Conservation (phyloP, 2,329 filamentous ascomycete species). For the Colletotrichum magnum region DNA sequence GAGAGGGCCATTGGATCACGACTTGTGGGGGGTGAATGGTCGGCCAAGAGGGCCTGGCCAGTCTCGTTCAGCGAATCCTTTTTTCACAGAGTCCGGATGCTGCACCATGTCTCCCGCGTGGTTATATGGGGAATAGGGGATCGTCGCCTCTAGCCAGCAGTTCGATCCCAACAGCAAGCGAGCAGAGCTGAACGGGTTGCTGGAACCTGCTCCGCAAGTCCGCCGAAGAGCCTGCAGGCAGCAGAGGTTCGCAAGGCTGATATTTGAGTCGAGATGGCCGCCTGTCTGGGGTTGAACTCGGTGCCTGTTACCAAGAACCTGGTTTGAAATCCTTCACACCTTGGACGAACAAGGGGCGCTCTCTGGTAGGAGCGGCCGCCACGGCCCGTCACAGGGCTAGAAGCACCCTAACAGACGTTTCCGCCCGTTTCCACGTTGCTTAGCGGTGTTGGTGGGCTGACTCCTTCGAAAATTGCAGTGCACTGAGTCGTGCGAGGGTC, state of each 20-base stretch:
- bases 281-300: neutral
- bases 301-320: neutral
- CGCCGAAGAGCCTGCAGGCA: neutral
- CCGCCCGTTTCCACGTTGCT: too few relatives aligned
- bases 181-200: neutral
- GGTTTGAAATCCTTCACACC: neutral
- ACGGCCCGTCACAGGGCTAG: too few relatives aligned
- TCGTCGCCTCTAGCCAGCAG: neutral
- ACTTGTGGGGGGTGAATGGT: constrained; percentile 6
- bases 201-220: neutral
- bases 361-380: too few relatives aligned
- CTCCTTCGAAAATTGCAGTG: too few relatives aligned
- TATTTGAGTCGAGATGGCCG: neutral
- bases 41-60: neutral
- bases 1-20: neutral
- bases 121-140: neutral
- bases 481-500: too few relatives aligned
- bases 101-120: neutral
- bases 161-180: neutral
- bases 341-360: too few relatives aligned
- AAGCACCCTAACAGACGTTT: too few relatives aligned
- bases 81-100: neutral
- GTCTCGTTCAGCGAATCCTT: constrained; percentile 7
- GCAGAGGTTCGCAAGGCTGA: neutral
- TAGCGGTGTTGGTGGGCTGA: too few relatives aligned